Evolutionary conservation across 306 rosid species (phyloP).

Genomic region (Quercus agrifolia): DNA sequence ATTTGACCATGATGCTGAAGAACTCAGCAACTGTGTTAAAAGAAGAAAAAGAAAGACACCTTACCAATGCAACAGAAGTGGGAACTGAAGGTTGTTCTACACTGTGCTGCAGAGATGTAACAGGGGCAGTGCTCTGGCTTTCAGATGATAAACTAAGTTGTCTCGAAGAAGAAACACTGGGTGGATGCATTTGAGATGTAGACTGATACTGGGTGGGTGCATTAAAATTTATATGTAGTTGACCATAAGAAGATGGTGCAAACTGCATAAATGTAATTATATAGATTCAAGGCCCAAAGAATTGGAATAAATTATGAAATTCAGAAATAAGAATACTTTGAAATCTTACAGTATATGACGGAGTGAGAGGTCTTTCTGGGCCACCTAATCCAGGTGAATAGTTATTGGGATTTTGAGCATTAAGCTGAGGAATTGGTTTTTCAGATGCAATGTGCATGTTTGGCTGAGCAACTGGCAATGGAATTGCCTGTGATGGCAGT

Average conservation of each 20-base stretch:
- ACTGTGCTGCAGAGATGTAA: constrained; percentile 40
- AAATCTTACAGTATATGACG: constrained; percentile 69
- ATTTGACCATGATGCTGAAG: not conserved
- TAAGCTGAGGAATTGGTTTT: constrained; percentile 45
- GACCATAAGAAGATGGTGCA: constrained; percentile 62
- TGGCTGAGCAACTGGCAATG: constrained; percentile 57
- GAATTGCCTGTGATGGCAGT: constrained; percentile 52
- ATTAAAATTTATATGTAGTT: constrained; percentile 50
- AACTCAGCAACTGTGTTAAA: constrained; percentile 2
- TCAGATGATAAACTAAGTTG: constrained; percentile 28
- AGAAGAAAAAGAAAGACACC: constrained; percentile 20
- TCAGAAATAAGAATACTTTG: constrained; percentile 4
- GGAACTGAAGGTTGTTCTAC: constrained; percentile 47
- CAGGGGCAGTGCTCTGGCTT: constrained; percentile 39
- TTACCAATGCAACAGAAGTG: constrained; percentile 48
- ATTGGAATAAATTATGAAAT: not conserved
- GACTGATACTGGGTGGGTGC: constrained; percentile 52
- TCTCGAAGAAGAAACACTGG: constrained; percentile 44
- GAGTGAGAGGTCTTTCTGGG: constrained; percentile 54
- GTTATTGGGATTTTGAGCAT: constrained; percentile 57
- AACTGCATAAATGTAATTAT: constrained; percentile 48
- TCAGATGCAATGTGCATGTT: constrained; percentile 58
- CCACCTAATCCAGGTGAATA: constrained; percentile 61
- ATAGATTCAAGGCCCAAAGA: constrained; percentile 21
- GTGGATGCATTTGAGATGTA: constrained; percentile 53